Conservation (phyloP, 2,329 filamentous ascomycete species). For the Coniosporium tulheliwenetii region DNA sequence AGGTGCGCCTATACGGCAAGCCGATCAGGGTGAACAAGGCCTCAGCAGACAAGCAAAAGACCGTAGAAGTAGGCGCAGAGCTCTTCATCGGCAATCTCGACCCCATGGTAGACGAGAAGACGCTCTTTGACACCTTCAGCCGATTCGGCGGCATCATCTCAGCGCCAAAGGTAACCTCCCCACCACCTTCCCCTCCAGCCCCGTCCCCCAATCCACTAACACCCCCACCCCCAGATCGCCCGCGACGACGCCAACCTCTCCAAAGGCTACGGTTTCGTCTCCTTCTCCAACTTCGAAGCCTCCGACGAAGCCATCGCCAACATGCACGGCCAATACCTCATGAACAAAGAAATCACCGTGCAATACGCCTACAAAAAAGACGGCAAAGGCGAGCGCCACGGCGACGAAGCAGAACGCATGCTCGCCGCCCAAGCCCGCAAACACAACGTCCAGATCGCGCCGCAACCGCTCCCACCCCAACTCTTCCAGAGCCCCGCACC, state of each 20-base stretch:
- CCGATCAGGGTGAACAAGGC: conserved; percentile 94
- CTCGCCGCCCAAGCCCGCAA: conserved; percentile 85
- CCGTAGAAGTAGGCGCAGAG: conserved; percentile 86
- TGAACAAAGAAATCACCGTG: conserved; percentile 91
- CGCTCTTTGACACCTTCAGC: conserved; percentile 87
- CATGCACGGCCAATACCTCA: conserved; percentile 91
- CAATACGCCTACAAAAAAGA: conserved; percentile 99
- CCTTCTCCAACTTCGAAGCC: conserved; percentile 82
- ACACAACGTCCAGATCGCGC: conserved; percentile 76
- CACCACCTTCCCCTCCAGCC: neutral
- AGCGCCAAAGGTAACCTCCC: conserved; percentile 58
- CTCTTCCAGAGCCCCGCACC: conserved; percentile 39
- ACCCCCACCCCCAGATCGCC: conserved; percentile 36
- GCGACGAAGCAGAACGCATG: conserved; percentile 83
- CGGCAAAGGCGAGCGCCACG: conserved; percentile 89
- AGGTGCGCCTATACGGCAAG: conserved; percentile 83
- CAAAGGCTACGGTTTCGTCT: conserved; percentile 95
- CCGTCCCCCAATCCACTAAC: conserved; percentile 10
- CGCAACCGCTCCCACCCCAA: conserved; percentile 58
- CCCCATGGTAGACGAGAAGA: conserved; percentile 85
- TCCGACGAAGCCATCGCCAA: conserved; percentile 82
- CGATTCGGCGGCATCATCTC: conserved; percentile 77
- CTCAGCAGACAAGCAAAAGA: conserved; percentile 84
- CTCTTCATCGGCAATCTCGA: conserved; percentile 95
- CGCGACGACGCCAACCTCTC: conserved; percentile 76